Conservation (phyloP, 139 green algal species). For the Chlorella sp. region DNA sequence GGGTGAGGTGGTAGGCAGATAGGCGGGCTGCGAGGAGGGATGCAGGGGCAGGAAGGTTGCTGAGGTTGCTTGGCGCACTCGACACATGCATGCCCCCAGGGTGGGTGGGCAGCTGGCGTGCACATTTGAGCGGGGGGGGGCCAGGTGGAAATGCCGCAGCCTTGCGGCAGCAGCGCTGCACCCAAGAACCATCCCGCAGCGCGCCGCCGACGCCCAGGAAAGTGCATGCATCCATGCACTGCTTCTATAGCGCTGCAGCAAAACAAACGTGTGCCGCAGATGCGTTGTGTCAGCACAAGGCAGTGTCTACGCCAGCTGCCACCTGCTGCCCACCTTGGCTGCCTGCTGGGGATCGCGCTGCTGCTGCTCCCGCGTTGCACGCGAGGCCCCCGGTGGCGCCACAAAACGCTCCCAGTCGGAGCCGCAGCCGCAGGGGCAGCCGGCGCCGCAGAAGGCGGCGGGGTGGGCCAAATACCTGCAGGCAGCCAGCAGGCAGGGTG, state of each 20-base stretch:
- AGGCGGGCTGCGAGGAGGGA: background rate
- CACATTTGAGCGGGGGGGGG: too few relatives aligned
- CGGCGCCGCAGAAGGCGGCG: background rate
- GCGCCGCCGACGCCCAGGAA: too few relatives aligned
- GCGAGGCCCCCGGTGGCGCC: background rate
- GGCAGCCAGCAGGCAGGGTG: background rate
- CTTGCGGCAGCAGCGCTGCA: too few relatives aligned
- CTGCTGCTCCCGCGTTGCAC: background rate
- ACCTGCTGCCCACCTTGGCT: background rate
- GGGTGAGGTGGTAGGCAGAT: too few relatives aligned
- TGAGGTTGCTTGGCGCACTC: too few relatives aligned
- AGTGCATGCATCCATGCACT: too few relatives aligned
- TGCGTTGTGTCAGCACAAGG: background rate
- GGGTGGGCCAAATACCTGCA: conserved; percentile 35
- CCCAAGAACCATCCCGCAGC: too few relatives aligned
- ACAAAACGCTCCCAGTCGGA: conserved; percentile 36
- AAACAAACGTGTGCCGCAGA: too few relatives aligned
- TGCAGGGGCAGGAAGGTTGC: background rate
- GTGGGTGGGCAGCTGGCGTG: too few relatives aligned
- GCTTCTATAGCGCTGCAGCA: too few relatives aligned
- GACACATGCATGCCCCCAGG: too few relatives aligned
- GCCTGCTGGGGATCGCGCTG: background rate
- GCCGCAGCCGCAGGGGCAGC: conserved; percentile 3
- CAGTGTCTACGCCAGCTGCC: background rate
- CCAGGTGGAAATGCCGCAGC: too few relatives aligned